phyloP scores from a whole-genome alignment of 108 stramenopile genomes.

The Cyclostephanos invisitatus region DNA sequence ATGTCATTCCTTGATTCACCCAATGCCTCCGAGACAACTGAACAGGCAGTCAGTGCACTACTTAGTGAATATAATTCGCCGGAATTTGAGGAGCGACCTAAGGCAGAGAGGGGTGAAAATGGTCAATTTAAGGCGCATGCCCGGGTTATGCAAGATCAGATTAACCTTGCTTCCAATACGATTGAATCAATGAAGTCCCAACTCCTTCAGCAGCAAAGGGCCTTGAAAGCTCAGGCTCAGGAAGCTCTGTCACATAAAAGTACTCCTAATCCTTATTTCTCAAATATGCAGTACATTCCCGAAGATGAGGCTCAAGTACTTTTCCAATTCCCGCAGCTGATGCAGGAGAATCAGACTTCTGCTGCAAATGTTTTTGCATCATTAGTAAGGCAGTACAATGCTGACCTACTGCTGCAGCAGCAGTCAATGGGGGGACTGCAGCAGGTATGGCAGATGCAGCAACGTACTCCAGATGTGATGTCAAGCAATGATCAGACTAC shows the following conservation, averaged over 20 bases:
- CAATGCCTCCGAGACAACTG: constrained; percentile 9
- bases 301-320: neutral
- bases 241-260: neutral
- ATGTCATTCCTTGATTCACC: constrained; percentile 8
- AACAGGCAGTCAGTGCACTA: constrained; percentile 17
- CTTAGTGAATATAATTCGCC: constrained; percentile 21
- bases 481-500: neutral
- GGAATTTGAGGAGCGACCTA: constrained; percentile 16
- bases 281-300: neutral
- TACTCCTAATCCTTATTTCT: neutral
- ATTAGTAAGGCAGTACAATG: neutral
- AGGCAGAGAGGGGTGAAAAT: constrained; percentile 11
- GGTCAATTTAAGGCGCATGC: neutral
- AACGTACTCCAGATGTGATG: neutral
- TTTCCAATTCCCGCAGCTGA: neutral
- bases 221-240: constrained; percentile 2
- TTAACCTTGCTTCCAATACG: constrained; percentile 13
- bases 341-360: neutral
- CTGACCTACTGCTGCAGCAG: constrained; percentile 8
- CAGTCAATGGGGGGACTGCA: constrained; percentile 3
- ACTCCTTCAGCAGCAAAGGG: constrained; percentile 1
- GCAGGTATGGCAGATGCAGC: neutral
- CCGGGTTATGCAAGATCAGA: neutral
- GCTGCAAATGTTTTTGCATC: constrained; percentile 12
- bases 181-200: constrained; percentile 14